A percentile compares a stretch with the other conserved stretches of the same genome.
These are phyloP conservation scores for Bacterosira constricta DNA, from an alignment of 108 stramenopile species.

Conservation along the genomic window DNA sequence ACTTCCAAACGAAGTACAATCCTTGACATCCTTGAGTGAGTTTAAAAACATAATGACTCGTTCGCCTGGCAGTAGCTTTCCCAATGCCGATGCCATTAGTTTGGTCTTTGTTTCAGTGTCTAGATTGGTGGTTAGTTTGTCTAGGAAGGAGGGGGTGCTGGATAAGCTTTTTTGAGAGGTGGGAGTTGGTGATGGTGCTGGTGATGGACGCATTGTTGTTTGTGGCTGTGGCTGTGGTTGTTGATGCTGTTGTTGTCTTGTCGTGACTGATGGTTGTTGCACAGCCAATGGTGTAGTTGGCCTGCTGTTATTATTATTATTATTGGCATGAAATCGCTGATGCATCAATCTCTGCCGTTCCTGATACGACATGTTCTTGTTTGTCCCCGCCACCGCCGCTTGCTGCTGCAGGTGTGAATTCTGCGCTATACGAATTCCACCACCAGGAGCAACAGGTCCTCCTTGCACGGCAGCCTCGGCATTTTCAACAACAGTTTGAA, in stretches of 20 bases:
- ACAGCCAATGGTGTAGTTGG: neutral
- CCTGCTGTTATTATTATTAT: conserved; percentile 1
- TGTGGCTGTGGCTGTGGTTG: neutral
- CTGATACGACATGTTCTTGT: conserved; percentile 25
- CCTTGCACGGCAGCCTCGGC: conserved; percentile 22
- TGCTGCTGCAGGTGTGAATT: neutral
- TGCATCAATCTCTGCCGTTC: conserved; percentile 34
- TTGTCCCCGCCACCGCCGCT: neutral
- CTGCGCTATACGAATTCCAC: conserved; percentile 3
- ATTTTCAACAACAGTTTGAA: conserved; percentile 29
- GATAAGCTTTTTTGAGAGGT: neutral
- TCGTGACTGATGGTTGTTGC: neutral
- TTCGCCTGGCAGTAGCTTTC: conserved; percentile 71
- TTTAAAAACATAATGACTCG: conserved; percentile 81
- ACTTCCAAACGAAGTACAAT: conserved; percentile 37
- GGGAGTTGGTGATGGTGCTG: neutral
- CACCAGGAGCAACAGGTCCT: too few relatives aligned
- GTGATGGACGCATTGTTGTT: neutral
- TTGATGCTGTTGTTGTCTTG: neutral
- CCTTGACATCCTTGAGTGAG: conserved; percentile 70
- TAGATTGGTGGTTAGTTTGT: conserved; percentile 28
- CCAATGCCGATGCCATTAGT: conserved; percentile 29
- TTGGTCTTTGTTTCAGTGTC: conserved; percentile 36
- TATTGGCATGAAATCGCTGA: conserved; percentile 21
- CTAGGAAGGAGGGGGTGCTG: conserved; percentile 19